Evolutionary conservation across 179 eudicot species (phyloP), one percentile per base, ranked within the genome.

Genomic region (Actinidia polygama): DNA sequence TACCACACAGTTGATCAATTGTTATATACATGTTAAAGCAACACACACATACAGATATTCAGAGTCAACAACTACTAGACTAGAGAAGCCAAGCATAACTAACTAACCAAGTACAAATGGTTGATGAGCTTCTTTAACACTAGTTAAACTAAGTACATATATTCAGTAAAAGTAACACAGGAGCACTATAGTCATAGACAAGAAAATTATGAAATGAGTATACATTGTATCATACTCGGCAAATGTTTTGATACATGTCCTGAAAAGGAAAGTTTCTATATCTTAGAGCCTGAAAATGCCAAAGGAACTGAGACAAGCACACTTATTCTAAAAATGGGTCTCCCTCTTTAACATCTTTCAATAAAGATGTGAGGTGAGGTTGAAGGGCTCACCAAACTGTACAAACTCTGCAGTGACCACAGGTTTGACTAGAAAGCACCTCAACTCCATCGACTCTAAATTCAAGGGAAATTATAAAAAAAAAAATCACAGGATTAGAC

Each of bases 321-420:
- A 26, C 6, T 26, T 15, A 66, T 72, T 62, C 85, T 72, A 62
- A 36, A 58, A 64, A 78, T 83, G 73, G 76, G 46, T 59, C 82
- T 78, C 82, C 70, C 78, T 68, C 82, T 70, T 78, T 78, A 78
- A 71, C 85, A 78, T 79, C 77, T 83, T 83, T 71, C 62, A 59
- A 83, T 83, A 78, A 83, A 83, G 79, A 83, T 78, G 36, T 46
- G n/a, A 24, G 21, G 49, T 44, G 58, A 24, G 21, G 49, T 44
- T 59, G 47, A n/a, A 59, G 85, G 66, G 77, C 78, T 69, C 85
- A 69, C 69, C 78, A 11, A 71, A 26, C 73, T 51, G 74, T 36
- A 67, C 81, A 73, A 51, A 49, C 81, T 30, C 26, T 66, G 61
- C 63, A 49, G 74, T 66, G 81, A 30, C 61, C 26, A 24, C 81